Base-by-base conservation (phyloP, 306 rosid genomes). In the Argentina anserina region DNA sequence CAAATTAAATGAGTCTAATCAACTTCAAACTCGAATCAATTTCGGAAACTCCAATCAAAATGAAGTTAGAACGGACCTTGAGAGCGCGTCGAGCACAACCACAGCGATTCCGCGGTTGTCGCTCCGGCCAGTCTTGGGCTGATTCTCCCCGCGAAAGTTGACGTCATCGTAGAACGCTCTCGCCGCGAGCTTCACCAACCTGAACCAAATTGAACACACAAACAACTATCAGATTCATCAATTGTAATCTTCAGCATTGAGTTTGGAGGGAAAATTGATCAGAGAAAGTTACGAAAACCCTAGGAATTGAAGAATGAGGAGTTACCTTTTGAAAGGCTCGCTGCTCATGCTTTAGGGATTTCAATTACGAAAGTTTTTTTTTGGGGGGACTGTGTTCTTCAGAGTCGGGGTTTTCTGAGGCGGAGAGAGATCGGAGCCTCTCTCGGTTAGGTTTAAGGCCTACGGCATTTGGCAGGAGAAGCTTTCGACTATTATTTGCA, bases 71-170 rank as follows among this genome's bases (percentile, higher is more conserved):
- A 29, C 80, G 67, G 79, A 94, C 99, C 99, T 91, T 0, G 97
- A 83, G 74, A 94, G 96, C 11, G 96, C 99, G 61, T 94, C 99
- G n/a, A 94, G 99, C 23, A 94, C 95, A 47, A 94, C 99, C n/a
- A 94, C 99, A 26, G 97, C 97, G n/a, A 94, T 90, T 70, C 99
- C 99, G 34, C 99, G 78, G 70, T 91, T 94, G 61, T 94, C 97
- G 81, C 96, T 86, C 74, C 96, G 83, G 52, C 97, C 95, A 0
- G 94, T 86, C 80, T 91, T 94, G 58, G 93, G 96, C 75, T 94
- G 99, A 67, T 88, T 91, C 70, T 94, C 99, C 21, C 97, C 96
- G 81, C 91, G 91, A 46, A 90, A 85, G 10, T 91, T 86, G 41
- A 86, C 75, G 74, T 94, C 99, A 67, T 94, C 97, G 56, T 94